Base-by-base conservation (phyloP, 345 rosid genomes). In the Gynandropsis gynandra region DNA sequence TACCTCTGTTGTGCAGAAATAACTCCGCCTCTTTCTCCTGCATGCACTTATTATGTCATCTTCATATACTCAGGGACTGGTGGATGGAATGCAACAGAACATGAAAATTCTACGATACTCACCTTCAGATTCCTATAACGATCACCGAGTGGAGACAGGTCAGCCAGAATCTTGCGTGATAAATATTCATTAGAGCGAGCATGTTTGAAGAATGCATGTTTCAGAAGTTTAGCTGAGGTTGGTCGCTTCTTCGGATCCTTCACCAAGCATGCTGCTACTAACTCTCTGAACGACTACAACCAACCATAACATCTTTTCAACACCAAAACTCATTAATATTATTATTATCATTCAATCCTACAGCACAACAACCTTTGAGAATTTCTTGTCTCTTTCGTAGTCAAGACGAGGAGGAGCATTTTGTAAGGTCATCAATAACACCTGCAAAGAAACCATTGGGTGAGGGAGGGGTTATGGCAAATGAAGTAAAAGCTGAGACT, bases 161-260 rank as follows among this genome's bases (percentile, higher is more conserved):
- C 72, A 46, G 64, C 65, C 14, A 82, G 74, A 62, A 79, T 72
- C 41, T 76, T 38, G 16, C 46, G 70, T 21, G 68, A 67, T 52
- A 82, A 52, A 66, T 64, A 79, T 27, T 75, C 84, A 54, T 24
- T 14, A 10, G 81, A 27, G 8, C 72, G 77, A 46, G 85, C 78
- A 34, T 76, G 74, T 53, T 77, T 77, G 52, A 82, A 82, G 56
- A 82, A 82, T 45, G 54, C 66, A 65, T 82, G 83, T 65, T 77
- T 72, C 75, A 75, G 54, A 15, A 82, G 78, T 59, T 82, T 75
- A 64, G 80, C 75, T 13, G 86, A 61, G 13, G 81, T 50, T 7
- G 90, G 90, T 47, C 81, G 83, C 47, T 82, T 82, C 72, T 79
- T 75, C 39, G 81, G 85, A 74, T 82, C 90, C 79, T 82, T 77